phyloP scores from a whole-genome alignment of 2,329 filamentous ascomycete species.

The Lasiodiplodia sp. region DNA sequence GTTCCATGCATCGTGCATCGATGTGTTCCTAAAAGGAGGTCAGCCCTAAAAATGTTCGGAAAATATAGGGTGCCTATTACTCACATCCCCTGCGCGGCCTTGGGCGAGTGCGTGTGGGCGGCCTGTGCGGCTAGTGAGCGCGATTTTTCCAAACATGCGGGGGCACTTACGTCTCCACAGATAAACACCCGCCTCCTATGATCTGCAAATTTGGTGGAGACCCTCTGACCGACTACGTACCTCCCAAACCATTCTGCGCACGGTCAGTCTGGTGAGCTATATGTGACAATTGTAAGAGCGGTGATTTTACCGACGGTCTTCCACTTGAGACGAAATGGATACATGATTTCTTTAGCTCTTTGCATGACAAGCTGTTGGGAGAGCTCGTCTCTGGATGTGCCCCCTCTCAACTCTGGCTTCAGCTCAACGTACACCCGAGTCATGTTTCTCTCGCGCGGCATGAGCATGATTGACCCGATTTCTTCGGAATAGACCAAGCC shows the following conservation, averaged over 20 bases:
- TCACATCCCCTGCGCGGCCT: conserved; percentile 53
- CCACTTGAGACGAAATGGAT: conserved; percentile 55
- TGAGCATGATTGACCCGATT: conserved; percentile 74
- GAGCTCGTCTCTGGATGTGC: conserved; percentile 41
- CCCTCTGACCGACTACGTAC: conserved; percentile 59
- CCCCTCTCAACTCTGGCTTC: conserved; percentile 45
- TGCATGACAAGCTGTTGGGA: conserved; percentile 75
- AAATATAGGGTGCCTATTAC: conserved; percentile 34
- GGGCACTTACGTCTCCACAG: conserved; percentile 52
- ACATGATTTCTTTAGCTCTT: conserved; percentile 60
- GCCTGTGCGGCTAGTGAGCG: conserved; percentile 34
- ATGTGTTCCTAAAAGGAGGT: conserved; percentile 45
- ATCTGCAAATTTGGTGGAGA: conserved; percentile 55
- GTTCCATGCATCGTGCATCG: conserved; percentile 54
- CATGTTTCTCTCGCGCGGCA: conserved; percentile 76
- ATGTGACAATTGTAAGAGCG: not conserved
- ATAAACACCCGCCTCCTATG: conserved; percentile 54
- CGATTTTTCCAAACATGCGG: conserved; percentile 33
- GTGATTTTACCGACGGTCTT: conserved; percentile 45
- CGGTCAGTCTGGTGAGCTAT: not conserved
- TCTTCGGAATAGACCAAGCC: conserved; percentile 72
- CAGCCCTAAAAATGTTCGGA: not conserved
- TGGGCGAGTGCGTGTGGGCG: conserved; percentile 51
- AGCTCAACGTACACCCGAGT: conserved; percentile 66
- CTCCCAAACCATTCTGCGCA: conserved; percentile 58